Base-by-base conservation (phyloP, 2,329 filamentous ascomycete species). In the Dactylellina haptotyla region DNA sequence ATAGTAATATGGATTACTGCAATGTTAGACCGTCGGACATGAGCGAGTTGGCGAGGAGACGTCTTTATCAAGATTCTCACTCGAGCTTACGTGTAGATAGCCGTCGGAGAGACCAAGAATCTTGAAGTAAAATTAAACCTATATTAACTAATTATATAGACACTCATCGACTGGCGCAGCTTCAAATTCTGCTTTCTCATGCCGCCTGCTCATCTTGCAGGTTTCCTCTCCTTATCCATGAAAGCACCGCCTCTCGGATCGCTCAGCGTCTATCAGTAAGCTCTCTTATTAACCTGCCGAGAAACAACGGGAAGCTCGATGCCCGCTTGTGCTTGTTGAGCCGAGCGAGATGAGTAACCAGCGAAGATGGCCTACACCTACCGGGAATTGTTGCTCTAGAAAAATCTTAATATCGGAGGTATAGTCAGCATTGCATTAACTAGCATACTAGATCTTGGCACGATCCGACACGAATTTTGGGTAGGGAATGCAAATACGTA, bases 241-340 rank as follows among this genome's bases (percentile, higher is more conserved):
- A 32, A 9, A 14, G 53, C 53, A 57, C 53, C 28, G 53, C 53
- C 53, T 37, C 30, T 37, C 16, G 14, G 50, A 28, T 37, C 46
- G 26, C 30, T 50, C 30, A 30, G 26, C 41, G 37, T 14, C 5
- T 39, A 10, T 16, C 43, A 50, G 28, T 39, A 46, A 48, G 41
- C 56, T 25, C n/a, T n/a, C n/a, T n/a, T n/a, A n/a, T n/a, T n/a
- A 4, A 9, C 14, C 56, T 46, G 48, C 56, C 56, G 56, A 59
- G 56, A 59, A 45, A 46, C 56, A 59, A 32, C 56, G 56, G 56
- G 39, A 59, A 46, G 32, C 32, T 57, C n/a, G 30, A 39, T 34
- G 10, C 12, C 50, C 28, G n/a, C 30, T 20, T 50, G 9, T 34
- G 28, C 28, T 34, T 41, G n/a, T 41, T 23, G 32, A 41, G 14